phyloP scores from a whole-genome alignment of 345 rosid species.

The Boechera divaricarpa region DNA sequence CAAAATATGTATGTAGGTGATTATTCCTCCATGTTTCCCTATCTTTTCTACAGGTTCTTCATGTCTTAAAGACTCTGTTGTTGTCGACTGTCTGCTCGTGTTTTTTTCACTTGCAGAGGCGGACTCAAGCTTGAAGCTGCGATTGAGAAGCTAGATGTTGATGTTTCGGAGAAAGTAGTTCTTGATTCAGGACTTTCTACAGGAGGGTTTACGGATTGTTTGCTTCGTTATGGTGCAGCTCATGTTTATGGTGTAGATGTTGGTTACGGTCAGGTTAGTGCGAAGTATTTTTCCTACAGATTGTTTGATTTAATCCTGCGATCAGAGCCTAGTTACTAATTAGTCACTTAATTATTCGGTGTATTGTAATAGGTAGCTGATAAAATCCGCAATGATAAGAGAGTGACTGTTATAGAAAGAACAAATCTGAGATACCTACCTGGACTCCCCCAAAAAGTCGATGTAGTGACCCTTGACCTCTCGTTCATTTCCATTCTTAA shows the following conservation, averaged over 20 bases:
- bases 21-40: conserved; percentile 47
- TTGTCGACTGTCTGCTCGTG: conserved; percentile 26
- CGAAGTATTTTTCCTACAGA: conserved; percentile 9
- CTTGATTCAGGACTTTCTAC: conserved; percentile 97
- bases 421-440: conserved; percentile 90
- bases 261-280: conserved; percentile 87
- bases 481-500: conserved; percentile 90
- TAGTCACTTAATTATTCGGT: not conserved
- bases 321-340: not conserved
- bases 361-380: conserved; percentile 72
- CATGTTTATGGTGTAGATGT: conserved; percentile 97
- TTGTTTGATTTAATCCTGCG: not conserved
- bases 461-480: conserved; percentile 93
- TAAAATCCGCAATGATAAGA: conserved; percentile 76
- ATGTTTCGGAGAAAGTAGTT: conserved; percentile 88
- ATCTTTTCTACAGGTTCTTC: conserved; percentile 21
- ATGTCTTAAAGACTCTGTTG: not conserved
- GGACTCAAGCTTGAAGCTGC: conserved; percentile 97
- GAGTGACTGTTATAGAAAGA: conserved; percentile 78
- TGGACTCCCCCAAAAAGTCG: conserved; percentile 81
- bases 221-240: conserved; percentile 93
- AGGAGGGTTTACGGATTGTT: conserved; percentile 94
- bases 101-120: conserved; percentile 59
- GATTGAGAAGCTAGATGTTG: conserved; percentile 76
- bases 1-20: conserved; percentile 99